Conservation (phyloP, 2,329 filamentous ascomycete species). For the Didymella lethalis region DNA sequence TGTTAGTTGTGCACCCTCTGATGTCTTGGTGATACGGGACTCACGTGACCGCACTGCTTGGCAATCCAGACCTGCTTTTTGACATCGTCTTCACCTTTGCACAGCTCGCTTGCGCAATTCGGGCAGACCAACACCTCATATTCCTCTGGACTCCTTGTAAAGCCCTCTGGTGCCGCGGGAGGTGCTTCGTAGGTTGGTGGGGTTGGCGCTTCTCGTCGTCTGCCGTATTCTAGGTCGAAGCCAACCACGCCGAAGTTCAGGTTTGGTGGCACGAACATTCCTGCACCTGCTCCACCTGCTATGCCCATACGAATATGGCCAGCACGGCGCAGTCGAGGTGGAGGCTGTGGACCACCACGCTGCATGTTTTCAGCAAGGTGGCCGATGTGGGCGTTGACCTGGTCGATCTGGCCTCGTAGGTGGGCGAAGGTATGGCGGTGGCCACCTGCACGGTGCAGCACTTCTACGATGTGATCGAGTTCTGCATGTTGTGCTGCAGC, state of each 20-base stretch:
- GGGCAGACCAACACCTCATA: conserved; percentile 82
- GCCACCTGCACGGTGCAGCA: conserved; percentile 27
- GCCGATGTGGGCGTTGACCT: conserved; percentile 30
- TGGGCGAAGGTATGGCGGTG: conserved; percentile 27
- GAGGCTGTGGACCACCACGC: conserved; percentile 26
- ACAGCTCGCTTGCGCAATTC: conserved; percentile 84
- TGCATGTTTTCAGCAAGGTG: conserved; percentile 24
- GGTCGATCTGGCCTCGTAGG: conserved; percentile 34
- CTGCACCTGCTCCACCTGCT: neutral
- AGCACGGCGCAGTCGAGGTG: conserved; percentile 24
- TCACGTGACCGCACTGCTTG: conserved; percentile 90
- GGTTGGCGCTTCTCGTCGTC: conserved; percentile 29
- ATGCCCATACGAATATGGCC: conserved; percentile 32
- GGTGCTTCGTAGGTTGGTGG: conserved; percentile 68
- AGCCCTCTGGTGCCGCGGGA: conserved; percentile 73
- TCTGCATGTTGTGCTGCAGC: conserved; percentile 19
- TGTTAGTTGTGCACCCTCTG: conserved; percentile 13
- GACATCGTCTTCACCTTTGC: conserved; percentile 69
- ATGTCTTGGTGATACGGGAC: conserved; percentile 38
- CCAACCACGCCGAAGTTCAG: conserved; percentile 54
- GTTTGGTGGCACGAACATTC: conserved; percentile 28
- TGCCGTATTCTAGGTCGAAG: conserved; percentile 53
- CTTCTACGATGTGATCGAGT: conserved; percentile 29
- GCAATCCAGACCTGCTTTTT: conserved; percentile 93
- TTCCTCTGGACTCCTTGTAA: conserved; percentile 77